Evolutionary conservation across 1,139 yeast genomes (phyloP), one percentile per base, ranked within the genome.

Genomic region (Zhuliangozyma blackwelliae): DNA sequence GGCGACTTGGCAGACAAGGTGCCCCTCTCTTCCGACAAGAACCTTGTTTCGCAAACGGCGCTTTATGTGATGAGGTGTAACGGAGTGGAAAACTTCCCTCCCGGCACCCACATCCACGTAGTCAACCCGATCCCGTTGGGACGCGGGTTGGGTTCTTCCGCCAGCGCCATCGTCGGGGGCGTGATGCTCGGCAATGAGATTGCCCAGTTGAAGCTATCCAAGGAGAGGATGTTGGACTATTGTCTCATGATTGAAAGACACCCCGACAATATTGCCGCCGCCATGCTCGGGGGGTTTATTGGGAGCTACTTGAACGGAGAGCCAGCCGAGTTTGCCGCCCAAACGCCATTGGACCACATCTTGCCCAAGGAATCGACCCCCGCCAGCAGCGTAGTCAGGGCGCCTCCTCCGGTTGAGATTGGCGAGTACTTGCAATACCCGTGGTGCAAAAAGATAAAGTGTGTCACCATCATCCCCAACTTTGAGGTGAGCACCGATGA

Each of bases 271-370:
- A 90, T 92, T 54, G 90, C 97, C 19, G 98, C 98, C 27, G 96
- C 98, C 32, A 88, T 92, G 96, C 82, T 90, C 79, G 98, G 98
- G 40, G 97, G 98, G 5, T 92, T 92, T 61, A 95, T 90, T 28
- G 98, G 98, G 27, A 87, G 96, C 1, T 92, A 86, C 61, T 73
- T 92, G 55, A 78, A 95, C 51, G 95, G 87, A 47, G 79, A 80
- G 5, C 74, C 77, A 33, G 96, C 90, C 46, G 71, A 76, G 43
- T 80, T 72, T 39, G 75, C 85, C 37, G 83, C 85, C 46, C 89
- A 82, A 55, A 85, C 88, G 36, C 96, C 97, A 12, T 67, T 92
- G 36, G 81, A 86, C 35, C 85, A 82, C 50, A 89, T 92, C 6
- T 72, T 92, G 43, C 95, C 96, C 13, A 85, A 79, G 46, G 78